Conservation (phyloP, 176 grass and related monocot species). For the Neostapfia colusana region DNA sequence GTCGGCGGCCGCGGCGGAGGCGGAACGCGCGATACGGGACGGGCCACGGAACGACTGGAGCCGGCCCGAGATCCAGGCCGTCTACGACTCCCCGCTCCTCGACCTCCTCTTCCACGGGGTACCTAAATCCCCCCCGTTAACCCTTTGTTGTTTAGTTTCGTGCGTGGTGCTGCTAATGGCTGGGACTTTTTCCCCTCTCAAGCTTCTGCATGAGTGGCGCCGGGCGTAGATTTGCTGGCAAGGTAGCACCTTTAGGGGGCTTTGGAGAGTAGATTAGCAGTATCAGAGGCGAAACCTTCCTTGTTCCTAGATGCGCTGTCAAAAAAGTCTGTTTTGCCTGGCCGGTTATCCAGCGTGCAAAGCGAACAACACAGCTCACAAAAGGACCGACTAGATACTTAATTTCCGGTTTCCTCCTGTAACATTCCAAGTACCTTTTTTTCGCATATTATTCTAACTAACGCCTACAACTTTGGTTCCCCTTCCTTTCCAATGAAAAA, state of each 20-base stretch:
- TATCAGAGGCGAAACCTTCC: not conserved
- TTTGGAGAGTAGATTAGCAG: not conserved
- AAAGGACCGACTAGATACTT: not conserved
- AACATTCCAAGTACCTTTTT: not conserved
- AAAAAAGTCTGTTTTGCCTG: not conserved
- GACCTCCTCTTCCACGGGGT: conserved; percentile 97
- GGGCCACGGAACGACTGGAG: conserved; percentile 82
- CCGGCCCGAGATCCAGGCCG: conserved; percentile 75
- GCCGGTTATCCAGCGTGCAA: not conserved
- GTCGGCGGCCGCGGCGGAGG: conserved; percentile 54
- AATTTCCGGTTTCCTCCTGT: not conserved
- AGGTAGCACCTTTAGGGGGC: not conserved
- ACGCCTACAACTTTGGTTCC: not conserved
- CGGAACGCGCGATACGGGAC: conserved; percentile 64
- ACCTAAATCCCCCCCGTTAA: not conserved
- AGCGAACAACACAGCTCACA: not conserved
- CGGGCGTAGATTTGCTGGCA: conserved; percentile 9
- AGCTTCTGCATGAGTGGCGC: not conserved
- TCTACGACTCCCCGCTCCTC: conserved; percentile 86
- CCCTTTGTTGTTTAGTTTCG: not conserved
- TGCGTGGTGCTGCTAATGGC: not conserved
- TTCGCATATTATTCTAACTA: not conserved
- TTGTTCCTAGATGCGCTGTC: not conserved
- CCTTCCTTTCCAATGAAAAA: not conserved
- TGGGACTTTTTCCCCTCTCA: not conserved